Percentiles rank a stretch among this genome's conserved stretches.
These are phyloP conservation scores for Melianthus villosus DNA, from an alignment of 441 rosid species.

Conservation along the genomic window DNA sequence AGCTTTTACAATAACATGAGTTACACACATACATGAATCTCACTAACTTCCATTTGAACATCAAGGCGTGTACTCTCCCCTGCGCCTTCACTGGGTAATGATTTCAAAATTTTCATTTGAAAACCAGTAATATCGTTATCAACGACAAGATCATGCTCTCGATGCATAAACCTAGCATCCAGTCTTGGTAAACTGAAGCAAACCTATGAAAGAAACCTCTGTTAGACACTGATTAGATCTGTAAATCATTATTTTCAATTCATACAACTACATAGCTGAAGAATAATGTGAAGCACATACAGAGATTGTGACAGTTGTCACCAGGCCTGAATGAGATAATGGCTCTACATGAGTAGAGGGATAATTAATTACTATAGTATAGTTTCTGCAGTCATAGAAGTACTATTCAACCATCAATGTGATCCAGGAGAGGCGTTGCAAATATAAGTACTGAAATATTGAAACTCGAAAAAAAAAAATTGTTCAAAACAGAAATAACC, in stretches of 20 bases:
- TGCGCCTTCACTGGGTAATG: slow-evolving; percentile 61
- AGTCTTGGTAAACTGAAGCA: slow-evolving; percentile 64
- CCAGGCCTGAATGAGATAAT: too few relatives aligned
- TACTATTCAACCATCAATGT: too few relatives aligned
- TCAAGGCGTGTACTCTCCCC: slow-evolving; percentile 90
- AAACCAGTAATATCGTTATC: slow-evolving; percentile 82
- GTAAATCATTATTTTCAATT: background rate
- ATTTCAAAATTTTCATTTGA: slow-evolving; percentile 56
- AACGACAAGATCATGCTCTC: slow-evolving; percentile 41
- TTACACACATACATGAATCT: slow-evolving; percentile 66
- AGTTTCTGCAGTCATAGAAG: too few relatives aligned
- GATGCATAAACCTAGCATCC: slow-evolving; percentile 66
- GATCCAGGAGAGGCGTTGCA: too few relatives aligned
- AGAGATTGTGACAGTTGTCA: background rate
- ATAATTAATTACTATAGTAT: too few relatives aligned
- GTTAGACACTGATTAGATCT: background rate
- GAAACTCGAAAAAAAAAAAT: too few relatives aligned
- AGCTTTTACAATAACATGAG: slow-evolving; percentile 14
- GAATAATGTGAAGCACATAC: background rate
- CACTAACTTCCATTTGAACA: slow-evolving; percentile 74
- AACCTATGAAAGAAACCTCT: slow-evolving; percentile 32
- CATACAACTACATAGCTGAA: background rate
- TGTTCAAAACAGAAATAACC: too few relatives aligned
- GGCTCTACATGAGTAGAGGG: too few relatives aligned
- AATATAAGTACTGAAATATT: too few relatives aligned